phyloP scores from a whole-genome alignment of 2,329 filamentous ascomycete species.

The Aureobasidium sp. region DNA sequence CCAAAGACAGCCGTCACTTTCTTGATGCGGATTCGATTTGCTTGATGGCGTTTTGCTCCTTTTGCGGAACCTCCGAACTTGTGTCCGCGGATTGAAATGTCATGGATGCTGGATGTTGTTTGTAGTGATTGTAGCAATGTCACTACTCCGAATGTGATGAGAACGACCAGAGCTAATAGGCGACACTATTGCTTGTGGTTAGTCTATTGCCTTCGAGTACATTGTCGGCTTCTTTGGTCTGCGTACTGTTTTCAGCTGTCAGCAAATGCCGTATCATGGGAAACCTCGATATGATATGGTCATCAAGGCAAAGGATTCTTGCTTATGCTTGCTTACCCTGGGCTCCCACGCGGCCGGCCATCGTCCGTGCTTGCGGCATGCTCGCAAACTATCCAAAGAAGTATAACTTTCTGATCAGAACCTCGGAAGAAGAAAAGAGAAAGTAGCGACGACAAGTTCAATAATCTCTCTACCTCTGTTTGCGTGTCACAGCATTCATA shows the following conservation, averaged over 20 bases:
- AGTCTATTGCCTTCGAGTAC: background rate
- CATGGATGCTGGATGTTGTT: background rate
- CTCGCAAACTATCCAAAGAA: background rate
- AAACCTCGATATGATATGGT: background rate
- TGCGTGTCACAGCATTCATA: background rate
- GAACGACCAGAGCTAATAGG: background rate
- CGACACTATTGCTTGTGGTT: constrained; percentile 1
- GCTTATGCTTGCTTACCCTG: background rate
- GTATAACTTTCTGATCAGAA: background rate
- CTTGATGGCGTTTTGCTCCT: background rate
- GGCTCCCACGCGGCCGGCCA: background rate
- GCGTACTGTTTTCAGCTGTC: background rate
- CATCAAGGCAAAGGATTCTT: background rate
- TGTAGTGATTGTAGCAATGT: constrained; percentile 4
- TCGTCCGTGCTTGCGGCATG: constrained; percentile 8
- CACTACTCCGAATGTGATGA: background rate
- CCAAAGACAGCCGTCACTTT: constrained; percentile 30
- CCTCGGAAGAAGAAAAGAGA: background rate
- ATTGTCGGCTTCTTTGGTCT: background rate
- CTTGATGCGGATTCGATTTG: constrained; percentile 15
- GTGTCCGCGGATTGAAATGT: background rate
- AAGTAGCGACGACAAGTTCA: background rate
- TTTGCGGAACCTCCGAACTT: background rate
- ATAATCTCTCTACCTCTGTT: background rate
- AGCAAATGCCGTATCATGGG: background rate